Conservation (phyloP, 495 filamentous ascomycete genomes). For the Alectoria sarmentosa region DNA sequence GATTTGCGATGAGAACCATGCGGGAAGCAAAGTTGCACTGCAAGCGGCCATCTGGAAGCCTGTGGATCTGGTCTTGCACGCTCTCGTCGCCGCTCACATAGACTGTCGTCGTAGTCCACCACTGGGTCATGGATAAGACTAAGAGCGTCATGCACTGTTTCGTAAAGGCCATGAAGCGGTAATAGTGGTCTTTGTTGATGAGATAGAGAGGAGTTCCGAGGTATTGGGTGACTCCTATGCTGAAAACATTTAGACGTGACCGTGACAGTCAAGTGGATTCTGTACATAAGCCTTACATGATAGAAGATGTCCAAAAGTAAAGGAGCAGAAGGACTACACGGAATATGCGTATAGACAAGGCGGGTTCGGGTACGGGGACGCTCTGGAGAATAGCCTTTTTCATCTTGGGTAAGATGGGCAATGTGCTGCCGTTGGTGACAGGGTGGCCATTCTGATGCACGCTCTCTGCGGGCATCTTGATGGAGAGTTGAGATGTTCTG, state of each 20-base stretch:
- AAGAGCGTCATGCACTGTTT: constrained; percentile 66
- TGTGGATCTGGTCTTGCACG: constrained; percentile 56
- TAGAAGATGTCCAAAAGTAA: constrained; percentile 13
- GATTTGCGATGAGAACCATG: constrained; percentile 71
- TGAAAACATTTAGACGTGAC: constrained; percentile 22
- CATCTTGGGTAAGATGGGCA: background rate
- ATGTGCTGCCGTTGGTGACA: background rate
- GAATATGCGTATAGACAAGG: constrained; percentile 1
- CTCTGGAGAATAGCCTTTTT: constrained; percentile 4
- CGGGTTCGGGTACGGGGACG: constrained; percentile 5
- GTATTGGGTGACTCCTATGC: constrained; percentile 55
- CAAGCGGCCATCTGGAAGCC: constrained; percentile 55
- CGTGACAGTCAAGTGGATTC: background rate
- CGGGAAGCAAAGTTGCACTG: constrained; percentile 65
- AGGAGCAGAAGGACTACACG: constrained; percentile 2
- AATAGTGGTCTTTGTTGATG: constrained; percentile 58
- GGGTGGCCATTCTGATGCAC: background rate
- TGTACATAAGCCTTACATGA: background rate
- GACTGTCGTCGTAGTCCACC: constrained; percentile 68
- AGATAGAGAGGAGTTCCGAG: constrained; percentile 61
- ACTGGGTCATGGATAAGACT: constrained; percentile 64
- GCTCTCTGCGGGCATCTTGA: background rate
- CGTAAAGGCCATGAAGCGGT: constrained; percentile 67
- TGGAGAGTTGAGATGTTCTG: background rate
- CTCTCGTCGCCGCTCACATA: constrained; percentile 67